Evolutionary conservation across 345 rosid genomes (phyloP), one percentile per base, ranked within the genome.

Genomic region (Dipteronia dyeriana): DNA sequence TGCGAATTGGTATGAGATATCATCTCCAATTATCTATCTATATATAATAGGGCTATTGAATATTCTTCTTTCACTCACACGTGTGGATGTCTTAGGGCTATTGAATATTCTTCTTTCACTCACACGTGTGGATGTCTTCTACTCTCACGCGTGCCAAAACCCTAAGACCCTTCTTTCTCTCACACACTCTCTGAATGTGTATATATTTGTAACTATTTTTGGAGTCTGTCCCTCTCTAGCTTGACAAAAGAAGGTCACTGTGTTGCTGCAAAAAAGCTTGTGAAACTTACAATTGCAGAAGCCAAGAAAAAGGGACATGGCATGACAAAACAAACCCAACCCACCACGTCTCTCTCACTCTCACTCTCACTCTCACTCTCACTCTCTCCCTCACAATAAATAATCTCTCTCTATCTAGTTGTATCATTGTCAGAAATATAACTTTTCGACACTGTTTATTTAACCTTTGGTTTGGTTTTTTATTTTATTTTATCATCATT

Each of bases 251-350:
- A 70, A 56, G 79, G 57, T 29, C 43, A 56, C 62, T 54, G 73
- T 45, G 63, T 7, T 75, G 38, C n/a, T 66, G 75, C 70, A 31
- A 70, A 70, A 62, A 57, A 59, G 39, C 51, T 49, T 6, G 9
- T 5, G 43, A 65, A 23, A 31, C 17, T 54, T 72, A 39, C 45
- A 23, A 26, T 57, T 72, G 17, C 53, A 29, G 59, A 57, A 51
- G 76, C 65, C 77, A 59, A 57, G 77, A 43, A 78, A 78, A 14
- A 78, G 41, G 76, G 81, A 54, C 68, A 71, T n/a, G 26, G 66
- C 54, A 43, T 20, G 34, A 22, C n/a, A 43, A 66, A 68, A 45
- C 71, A 57, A 57, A n/a, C 71, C 56, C 56, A 43, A 31, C 38
- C 38, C 38, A 31, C 38, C 38, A 31, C 38, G 1, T 26, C 26